Percentiles rank a stretch among this genome's conserved stretches.
Conservation (phyloP, 345 rosid genomes). For the Geranium rotundifolium region DNA sequence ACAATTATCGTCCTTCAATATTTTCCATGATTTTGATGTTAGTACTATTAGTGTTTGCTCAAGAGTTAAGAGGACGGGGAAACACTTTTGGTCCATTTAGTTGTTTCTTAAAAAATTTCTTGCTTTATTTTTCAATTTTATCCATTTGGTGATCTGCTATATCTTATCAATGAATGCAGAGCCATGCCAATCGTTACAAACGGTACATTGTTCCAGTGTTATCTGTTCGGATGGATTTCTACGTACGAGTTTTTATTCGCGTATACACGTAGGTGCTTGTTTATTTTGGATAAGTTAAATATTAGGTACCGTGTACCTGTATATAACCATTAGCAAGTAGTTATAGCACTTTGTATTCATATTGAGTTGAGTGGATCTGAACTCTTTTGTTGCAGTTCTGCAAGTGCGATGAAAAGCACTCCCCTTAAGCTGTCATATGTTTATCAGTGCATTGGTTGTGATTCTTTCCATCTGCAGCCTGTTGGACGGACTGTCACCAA, state of each 20-base stretch:
- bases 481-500: conserved; percentile 80
- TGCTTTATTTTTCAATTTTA: background rate
- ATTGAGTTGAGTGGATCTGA: conserved; percentile 13
- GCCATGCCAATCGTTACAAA: conserved; percentile 98
- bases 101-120: no score
- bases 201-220: conserved; percentile 94
- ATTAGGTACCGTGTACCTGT: background rate
- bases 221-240: conserved; percentile 93
- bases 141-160: background rate
- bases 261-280: conserved; percentile 63
- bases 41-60: no score
- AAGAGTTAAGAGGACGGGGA: no score
- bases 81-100: no score
- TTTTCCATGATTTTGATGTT: no score
- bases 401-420: conserved; percentile 95
- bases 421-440: conserved; percentile 98
- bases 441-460: conserved; percentile 93
- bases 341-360: conserved; percentile 1
- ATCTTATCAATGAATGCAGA: conserved; percentile 29
- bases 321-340: background rate
- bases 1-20: no score
- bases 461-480: conserved; percentile 94
- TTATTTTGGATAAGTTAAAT: conserved; percentile 3
- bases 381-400: conserved; percentile 56
- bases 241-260: conserved; percentile 91